Conservation (phyloP, 768 basidiomycete genomes). For the Coprinellus micaceus region DNA sequence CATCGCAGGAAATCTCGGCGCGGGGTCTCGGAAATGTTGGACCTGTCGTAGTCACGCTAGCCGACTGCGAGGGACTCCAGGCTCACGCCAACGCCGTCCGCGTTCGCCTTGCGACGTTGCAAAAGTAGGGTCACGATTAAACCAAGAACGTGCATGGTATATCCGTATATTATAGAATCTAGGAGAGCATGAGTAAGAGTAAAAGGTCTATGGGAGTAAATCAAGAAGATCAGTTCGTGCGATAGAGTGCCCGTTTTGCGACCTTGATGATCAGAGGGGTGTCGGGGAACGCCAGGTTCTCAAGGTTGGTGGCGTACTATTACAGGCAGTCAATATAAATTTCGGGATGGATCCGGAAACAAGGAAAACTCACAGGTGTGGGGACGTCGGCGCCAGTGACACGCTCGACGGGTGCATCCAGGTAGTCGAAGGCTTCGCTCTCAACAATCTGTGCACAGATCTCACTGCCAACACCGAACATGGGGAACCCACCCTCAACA, state of each 20-base stretch:
- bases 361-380: conserved; percentile 61
- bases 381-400: conserved; percentile 97
- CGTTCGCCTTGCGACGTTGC: conserved; percentile 52
- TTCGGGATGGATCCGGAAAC: conserved; percentile 1
- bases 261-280: conserved; percentile 89
- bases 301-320: conserved; percentile 88
- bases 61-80: conserved; percentile 91
- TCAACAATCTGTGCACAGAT: conserved; percentile 97
- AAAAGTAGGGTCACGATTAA: conserved; percentile 6
- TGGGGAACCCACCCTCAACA: conserved; percentile 98
- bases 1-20: conserved; percentile 86
- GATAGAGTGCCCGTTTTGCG: conserved; percentile 88
- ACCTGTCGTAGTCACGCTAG: conserved; percentile 83
- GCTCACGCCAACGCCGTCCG: conserved; percentile 97
- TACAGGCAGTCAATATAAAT: background rate
- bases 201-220: conserved; percentile 17
- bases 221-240: conserved; percentile 60
- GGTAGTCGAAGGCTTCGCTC: conserved; percentile 96
- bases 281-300: conserved; percentile 91
- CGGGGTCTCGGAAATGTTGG: conserved; percentile 77
- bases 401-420: conserved; percentile 97
- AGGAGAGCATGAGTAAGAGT: conserved; percentile 22
- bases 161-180: conserved; percentile 26
- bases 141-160: conserved; percentile 10
- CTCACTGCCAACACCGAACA: conserved; percentile 97